Base-by-base conservation (phyloP, 2,329 filamentous ascomycete species). In the Waltergamsia citrina region DNA sequence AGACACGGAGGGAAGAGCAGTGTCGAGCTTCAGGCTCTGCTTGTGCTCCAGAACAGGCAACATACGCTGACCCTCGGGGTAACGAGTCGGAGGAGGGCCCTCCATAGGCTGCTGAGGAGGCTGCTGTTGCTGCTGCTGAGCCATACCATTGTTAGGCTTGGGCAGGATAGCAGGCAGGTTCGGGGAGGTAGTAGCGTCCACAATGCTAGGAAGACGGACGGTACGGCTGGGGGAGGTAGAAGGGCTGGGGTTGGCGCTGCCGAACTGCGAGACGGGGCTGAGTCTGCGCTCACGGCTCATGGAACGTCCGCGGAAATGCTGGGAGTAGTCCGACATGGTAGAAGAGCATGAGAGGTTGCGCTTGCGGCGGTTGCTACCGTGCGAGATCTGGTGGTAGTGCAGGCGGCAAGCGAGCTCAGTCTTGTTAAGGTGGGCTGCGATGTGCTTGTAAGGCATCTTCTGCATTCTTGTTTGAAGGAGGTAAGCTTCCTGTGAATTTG, bases 401-500 rank as follows among this genome's bases (percentile, higher is more conserved):
- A 93, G 72, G 42, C 85, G 84, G 62, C 85, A 93, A 31, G 85
- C 85, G 39, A 92, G 68, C 62, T 92, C 85, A 1, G 85, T 92
- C 67, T 92, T 93, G 62, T 87, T 85, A 45, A 92, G 65, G 48
- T 88, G 81, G 38, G 80, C 75, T 38, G 85, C 85, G 52, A 92
- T 92, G 54, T 90, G 83, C 68, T 90, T 92, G 62, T 92, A 92
- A 1, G 85, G 85, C 78, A 90, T 86, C 62, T 90, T 90, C 50
- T 88, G 82, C 49, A 85, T 74, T 38, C 85, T 81, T 40, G 82
- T 88, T 59, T 87, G 82, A 40, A 92, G 71, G 35, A 92, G 78
- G 56, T 90, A 92, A 38, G 78, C 72, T 62, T 92, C 85, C 84
- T 90, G 42, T 41, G 31, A 5, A 34, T 6, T 29, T 35, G 22